These are phyloP conservation scores for Thelephora terrestris DNA, from an alignment of 1,284 basidiomycete genomes.

Conservation along the genomic window DNA sequence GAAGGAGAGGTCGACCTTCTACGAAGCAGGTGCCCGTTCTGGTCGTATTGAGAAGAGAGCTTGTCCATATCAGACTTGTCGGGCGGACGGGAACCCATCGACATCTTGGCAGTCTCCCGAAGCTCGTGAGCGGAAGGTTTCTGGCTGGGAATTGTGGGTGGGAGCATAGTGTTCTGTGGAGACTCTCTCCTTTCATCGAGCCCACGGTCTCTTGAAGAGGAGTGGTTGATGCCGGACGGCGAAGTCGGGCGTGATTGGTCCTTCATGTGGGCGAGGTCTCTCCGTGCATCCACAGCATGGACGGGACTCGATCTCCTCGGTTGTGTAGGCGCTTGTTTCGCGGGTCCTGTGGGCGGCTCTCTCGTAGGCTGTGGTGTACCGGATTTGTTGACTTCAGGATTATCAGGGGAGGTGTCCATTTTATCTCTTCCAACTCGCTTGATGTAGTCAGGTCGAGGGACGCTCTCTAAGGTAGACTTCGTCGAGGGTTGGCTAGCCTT, in stretches of 20 bases:
- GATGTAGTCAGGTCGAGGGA: conserved; percentile 68
- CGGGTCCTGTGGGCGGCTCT: neutral
- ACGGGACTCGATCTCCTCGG: neutral
- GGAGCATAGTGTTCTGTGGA: conserved; percentile 51
- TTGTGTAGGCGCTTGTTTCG: neutral
- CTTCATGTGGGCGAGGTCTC: conserved; percentile 10
- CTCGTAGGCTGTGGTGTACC: neutral
- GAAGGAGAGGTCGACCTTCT: conserved; percentile 57
- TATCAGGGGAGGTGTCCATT: conserved; percentile 9
- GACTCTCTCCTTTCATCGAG: conserved; percentile 24
- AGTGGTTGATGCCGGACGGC: conserved; percentile 11
- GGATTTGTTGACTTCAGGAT: neutral
- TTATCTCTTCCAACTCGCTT: conserved; percentile 49
- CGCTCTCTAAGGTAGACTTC: conserved; percentile 57
- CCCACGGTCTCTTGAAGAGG: conserved; percentile 24
- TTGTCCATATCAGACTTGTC: conserved; percentile 20
- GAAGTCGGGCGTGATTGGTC: conserved; percentile 19
- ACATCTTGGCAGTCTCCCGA: conserved; percentile 64
- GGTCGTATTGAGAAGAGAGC: conserved; percentile 19
- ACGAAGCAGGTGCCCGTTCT: conserved; percentile 31
- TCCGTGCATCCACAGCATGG: neutral
- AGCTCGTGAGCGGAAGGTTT: conserved; percentile 72
- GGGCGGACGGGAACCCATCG: conserved; percentile 26
- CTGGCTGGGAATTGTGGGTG: conserved; percentile 69
- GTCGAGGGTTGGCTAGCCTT: conserved; percentile 25